Evolutionary conservation across 345 rosid genomes (phyloP), one percentile per base, ranked within the genome.

Genomic region (Gossypioides kirkii): DNA sequence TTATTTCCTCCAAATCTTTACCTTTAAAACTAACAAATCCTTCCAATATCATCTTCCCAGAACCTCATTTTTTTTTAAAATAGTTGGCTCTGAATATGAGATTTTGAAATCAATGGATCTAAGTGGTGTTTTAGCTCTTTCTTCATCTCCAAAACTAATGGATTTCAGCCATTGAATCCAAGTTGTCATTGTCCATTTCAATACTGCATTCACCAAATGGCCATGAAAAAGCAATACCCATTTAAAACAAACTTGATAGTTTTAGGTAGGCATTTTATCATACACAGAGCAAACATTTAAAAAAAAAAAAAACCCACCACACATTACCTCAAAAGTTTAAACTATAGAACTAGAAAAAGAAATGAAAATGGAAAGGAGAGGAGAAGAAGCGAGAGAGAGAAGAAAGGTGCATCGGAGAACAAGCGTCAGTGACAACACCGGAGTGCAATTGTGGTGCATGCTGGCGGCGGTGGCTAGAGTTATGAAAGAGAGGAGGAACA

Each of bases 91-190:
- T 0, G 79, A 66, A 75, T 89, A 81, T 8, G 54, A 64, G 32
- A 74, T 77, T 0, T 82, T 82, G 83, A 95, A 90, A 74, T 87
- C 1, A 0, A 32, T 32, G 1, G 36, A 32, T 32, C 36, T 32
- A 32, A 32, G 6, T 32, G 6, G 5, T 91, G 97, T 90, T 76
- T 73, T 87, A 41, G 36, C 36, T 32, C 67, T 86, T 10, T 82
- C 89, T 67, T 86, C 81, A 50, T 82, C 88, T 32, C 97, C 98
- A 50, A 90, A 85, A 86, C 89, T 79, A 43, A 92, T 77, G 64
- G 98, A 90, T 74, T 87, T 92, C 97, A 1, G 75, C 76, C 66
- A 94, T 78, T 47, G 91, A 90, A 80, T 92, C 97, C n/a, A 89
- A 76, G 61, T 3, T 10, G 0, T 79, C 83, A 64, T 70, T 79